Base-by-base conservation (phyloP, 305 asterid species). In the Ilex paraguariensis region DNA sequence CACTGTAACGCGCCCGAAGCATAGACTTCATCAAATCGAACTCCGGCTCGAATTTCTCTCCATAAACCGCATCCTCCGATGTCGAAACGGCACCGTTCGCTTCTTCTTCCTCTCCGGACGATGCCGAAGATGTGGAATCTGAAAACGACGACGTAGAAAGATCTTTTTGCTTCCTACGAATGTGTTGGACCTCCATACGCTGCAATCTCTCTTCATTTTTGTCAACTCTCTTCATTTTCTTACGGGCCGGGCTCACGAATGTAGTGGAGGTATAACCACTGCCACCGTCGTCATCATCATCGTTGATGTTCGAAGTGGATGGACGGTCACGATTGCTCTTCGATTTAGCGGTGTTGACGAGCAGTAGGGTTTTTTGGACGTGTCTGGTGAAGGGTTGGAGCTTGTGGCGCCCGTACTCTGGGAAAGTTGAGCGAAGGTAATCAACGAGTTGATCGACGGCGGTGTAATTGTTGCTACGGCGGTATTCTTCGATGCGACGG, bases 1-100 rank as follows among this genome's bases (percentile, higher is more conserved):
- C 75, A 13, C 58, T 68, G 67, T 85, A 79, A 32, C 75, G 73
- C n/a, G 76, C 81, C 63, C 92, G 75, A 62, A 92, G 67, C 85
- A 81, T 69, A 16, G 91, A 77, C 81, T 79, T 82, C 84, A 79
- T 81, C 70, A 92, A 72, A 70, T 92, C 98, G 28, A 80, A 75
- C 64, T 78, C 81, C 1, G 95, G 88, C 72, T 84, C 89, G 39
- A 68, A 70, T 63, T 80, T 74, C 75, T 84, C 84, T 30, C 65
- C 91, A 16, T 79, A 85, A 39, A 85, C 62, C 49, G 82, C 80
- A 60, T 87, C 97, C 10, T 28, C 83, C 0, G 88, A 82, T 1
- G 83, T 67, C n/a, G 88, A 77, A 31, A 32, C 61, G 14, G 53
- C 32, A 42, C 33, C 21, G 8, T 32, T 59, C 9, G 32, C 63